A percentile compares a stretch with the other conserved stretches of the same genome.
phyloP scores from a whole-genome alignment of 108 stramenopile species.

The Schizochytrium sp. region DNA sequence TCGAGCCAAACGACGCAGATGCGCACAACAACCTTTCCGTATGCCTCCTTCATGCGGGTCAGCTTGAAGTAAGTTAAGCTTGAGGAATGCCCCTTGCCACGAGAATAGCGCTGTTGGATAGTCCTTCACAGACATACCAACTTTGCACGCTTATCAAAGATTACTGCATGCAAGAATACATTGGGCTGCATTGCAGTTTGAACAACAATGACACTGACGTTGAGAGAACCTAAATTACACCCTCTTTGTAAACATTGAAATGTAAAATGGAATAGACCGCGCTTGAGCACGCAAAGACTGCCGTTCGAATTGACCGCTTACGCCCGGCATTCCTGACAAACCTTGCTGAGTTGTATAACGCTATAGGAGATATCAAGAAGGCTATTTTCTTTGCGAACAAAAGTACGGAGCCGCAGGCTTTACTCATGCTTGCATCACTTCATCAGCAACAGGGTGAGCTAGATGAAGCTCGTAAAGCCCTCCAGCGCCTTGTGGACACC shows the following conservation, averaged over 20 bases:
- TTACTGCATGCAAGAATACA: not conserved
- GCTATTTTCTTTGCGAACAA: constrained; percentile 52
- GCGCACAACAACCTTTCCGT: constrained; percentile 43
- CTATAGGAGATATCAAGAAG: constrained; percentile 6
- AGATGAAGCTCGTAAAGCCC: not conserved
- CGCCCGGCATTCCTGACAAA: not conserved
- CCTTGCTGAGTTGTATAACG: constrained; percentile 28
- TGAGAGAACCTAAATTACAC: no score
- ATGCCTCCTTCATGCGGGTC: constrained; percentile 3
- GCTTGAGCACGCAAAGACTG: constrained; percentile 26
- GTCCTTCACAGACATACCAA: not conserved
- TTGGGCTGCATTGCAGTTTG: no score
- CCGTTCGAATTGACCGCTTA: not conserved
- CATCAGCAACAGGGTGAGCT: constrained; percentile 5
- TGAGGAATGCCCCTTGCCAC: no score
- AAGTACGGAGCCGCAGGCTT: constrained; percentile 11
- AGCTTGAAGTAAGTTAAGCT: constrained; percentile 19
- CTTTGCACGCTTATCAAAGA: not conserved
- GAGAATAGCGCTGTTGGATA: not conserved
- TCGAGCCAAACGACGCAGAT: constrained; percentile 15
- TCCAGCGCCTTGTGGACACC: not conserved
- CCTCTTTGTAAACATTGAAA: no score
- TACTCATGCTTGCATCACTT: constrained; percentile 42
- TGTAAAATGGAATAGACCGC: not conserved
- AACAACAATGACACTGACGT: no score